These are phyloP conservation scores for Plasmodium vivax DNA, from an alignment of 169 alveolate species.

Conservation along the genomic window DNA sequence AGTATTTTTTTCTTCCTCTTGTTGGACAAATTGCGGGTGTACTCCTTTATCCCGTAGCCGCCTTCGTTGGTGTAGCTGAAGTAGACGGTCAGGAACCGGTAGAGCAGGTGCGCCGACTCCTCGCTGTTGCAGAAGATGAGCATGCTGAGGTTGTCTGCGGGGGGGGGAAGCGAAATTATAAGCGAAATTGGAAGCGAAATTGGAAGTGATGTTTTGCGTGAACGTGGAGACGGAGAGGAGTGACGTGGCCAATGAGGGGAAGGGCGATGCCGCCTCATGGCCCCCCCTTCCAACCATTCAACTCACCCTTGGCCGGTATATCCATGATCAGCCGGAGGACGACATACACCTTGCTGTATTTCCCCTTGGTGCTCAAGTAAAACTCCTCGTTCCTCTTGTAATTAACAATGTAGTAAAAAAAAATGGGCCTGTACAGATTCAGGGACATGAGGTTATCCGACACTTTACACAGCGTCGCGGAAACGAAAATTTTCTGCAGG, in stretches of 20 bases:
- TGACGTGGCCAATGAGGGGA: not conserved
- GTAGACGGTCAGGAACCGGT: constrained; percentile 43
- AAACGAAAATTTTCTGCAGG: constrained; percentile 46
- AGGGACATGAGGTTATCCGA: constrained; percentile 54
- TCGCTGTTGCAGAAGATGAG: constrained; percentile 31
- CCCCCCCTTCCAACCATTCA: not conserved
- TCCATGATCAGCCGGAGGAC: constrained; percentile 7
- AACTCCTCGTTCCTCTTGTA: constrained; percentile 51
- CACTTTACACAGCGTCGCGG: constrained; percentile 69
- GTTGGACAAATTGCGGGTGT: constrained; percentile 14
- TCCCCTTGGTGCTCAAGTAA: constrained; percentile 7
- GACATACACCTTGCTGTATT: constrained; percentile 11
- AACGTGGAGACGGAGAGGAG: not conserved
- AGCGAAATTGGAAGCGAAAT: not conserved
- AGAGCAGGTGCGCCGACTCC: constrained; percentile 14
- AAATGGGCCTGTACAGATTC: constrained; percentile 69
- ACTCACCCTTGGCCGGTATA: constrained; percentile 15
- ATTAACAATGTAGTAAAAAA: constrained; percentile 52
- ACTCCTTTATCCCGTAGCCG: constrained; percentile 18
- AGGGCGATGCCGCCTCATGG: not conserved
- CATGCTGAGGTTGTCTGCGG: constrained; percentile 35
- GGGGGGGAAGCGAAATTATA: not conserved
- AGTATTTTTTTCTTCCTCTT: constrained; percentile 7
- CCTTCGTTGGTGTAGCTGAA: constrained; percentile 28
- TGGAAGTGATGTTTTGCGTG: not conserved